Evolutionary conservation across 176 grass and related monocot species (phyloP).

Genomic region (Triticum dicoccoides): DNA sequence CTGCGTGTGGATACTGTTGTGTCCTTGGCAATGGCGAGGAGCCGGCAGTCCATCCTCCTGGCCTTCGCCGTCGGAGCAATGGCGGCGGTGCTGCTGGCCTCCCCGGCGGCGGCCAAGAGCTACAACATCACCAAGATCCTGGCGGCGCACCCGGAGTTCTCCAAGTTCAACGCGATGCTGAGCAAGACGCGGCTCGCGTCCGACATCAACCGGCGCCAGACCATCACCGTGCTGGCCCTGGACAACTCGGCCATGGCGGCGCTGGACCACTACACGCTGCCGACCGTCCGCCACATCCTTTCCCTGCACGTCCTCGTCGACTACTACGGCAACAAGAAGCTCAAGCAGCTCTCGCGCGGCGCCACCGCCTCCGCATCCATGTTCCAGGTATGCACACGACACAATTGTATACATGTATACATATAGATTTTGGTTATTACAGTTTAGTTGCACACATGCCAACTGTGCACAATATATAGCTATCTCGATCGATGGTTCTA

Average conservation of each 20-base stretch:
- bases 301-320: constrained; percentile 80
- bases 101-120: constrained; percentile 12
- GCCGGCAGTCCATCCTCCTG: constrained; percentile 1
- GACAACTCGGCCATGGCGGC: constrained; percentile 66
- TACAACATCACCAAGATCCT: constrained; percentile 94
- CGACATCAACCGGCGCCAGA: constrained; percentile 95
- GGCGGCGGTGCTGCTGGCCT: neutral
- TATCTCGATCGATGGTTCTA: neutral
- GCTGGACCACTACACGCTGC: constrained; percentile 60
- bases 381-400: constrained; percentile 40
- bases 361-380: constrained; percentile 66
- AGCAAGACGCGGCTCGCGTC: constrained; percentile 53
- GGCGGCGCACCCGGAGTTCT: constrained; percentile 65
- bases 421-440: neutral
- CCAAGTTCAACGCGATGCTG: constrained; percentile 82
- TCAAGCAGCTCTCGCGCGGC: constrained; percentile 51
- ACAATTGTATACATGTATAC: neutral
- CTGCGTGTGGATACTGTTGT: neutral
- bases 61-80: neutral
- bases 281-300: constrained; percentile 61
- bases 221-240: constrained; percentile 80
- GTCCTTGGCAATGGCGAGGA: constrained; percentile 25
- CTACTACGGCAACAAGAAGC: constrained; percentile 89
- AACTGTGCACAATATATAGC: no score
- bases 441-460: neutral